Evolutionary conservation across 306 rosid genomes (phyloP).

Genomic region (Coriaria nepalensis): DNA sequence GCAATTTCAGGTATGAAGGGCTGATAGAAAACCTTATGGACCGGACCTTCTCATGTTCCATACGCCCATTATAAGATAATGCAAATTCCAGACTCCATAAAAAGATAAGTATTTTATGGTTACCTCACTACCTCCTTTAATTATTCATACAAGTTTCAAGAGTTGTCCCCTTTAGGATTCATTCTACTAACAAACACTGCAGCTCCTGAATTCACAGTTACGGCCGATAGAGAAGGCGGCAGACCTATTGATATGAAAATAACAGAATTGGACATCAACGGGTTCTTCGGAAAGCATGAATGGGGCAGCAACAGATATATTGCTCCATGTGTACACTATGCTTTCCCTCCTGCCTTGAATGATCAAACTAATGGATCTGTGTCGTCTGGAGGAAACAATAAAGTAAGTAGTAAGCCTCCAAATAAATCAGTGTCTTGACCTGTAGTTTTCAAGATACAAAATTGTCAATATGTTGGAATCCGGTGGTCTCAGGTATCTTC

Average conservation of each 20-base stretch:
- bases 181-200: not conserved
- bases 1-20: conserved; percentile 67
- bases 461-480: too few relatives aligned
- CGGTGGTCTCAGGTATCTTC: not conserved
- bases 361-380: conserved; percentile 27
- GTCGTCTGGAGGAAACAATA: conserved; percentile 29
- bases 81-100: conserved; percentile 33
- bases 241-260: conserved; percentile 54
- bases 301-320: conserved; percentile 37
- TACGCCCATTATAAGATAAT: conserved; percentile 69
- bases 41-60: conserved; percentile 84
- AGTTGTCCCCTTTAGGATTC: conserved; percentile 1
- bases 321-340: conserved; percentile 60
- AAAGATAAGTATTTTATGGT: conserved; percentile 19
- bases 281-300: conserved; percentile 45
- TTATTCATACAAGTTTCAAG: conserved; percentile 11
- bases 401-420: conserved; percentile 24
- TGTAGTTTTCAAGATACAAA: too few relatives aligned
- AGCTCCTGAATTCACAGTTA: conserved; percentile 29
- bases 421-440: too few relatives aligned
- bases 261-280: conserved; percentile 39
- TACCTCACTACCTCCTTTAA: conserved; percentile 4
- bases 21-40: conserved; percentile 89
- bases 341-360: conserved; percentile 16
- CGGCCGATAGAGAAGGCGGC: conserved; percentile 92